Evolutionary conservation across 1,139 yeast species (phyloP).

Genomic region (Pichia sp.): DNA sequence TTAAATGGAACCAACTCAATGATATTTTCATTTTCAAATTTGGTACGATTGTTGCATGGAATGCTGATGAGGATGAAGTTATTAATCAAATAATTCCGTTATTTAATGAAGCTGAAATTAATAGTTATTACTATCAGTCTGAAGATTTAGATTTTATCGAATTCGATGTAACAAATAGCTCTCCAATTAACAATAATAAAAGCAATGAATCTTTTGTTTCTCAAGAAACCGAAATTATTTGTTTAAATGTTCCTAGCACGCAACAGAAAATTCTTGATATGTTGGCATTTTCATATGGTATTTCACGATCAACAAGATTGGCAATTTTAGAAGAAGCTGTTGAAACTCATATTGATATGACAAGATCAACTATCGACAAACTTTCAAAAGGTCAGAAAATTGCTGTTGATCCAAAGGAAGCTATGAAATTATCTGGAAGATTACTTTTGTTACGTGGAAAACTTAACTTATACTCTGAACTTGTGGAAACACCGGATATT

Average conservation of each 20-base stretch:
- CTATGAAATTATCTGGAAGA: constrained; percentile 65
- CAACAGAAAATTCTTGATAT: constrained; percentile 59
- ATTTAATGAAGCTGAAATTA: constrained; percentile 41
- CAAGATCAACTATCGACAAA: constrained; percentile 59
- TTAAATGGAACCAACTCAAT: constrained; percentile 23
- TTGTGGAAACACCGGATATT: constrained; percentile 86
- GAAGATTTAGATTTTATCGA: constrained; percentile 89
- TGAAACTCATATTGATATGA: constrained; percentile 57
- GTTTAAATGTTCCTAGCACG: constrained; percentile 33
- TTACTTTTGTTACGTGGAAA: constrained; percentile 72
- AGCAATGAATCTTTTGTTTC: constrained; percentile 9
- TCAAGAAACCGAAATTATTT: constrained; percentile 18
- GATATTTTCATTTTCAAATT: constrained; percentile 55
- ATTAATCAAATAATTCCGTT: constrained; percentile 41
- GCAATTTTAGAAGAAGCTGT: constrained; percentile 70
- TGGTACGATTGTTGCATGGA: constrained; percentile 84
- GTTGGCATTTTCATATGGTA: constrained; percentile 84
- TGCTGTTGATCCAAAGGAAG: constrained; percentile 55
- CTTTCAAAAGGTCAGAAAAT: constrained; percentile 59
- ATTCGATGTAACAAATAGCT: constrained; percentile 21
- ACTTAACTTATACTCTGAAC: constrained; percentile 77
- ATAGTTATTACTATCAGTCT: constrained; percentile 55
- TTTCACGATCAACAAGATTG: constrained; percentile 78
- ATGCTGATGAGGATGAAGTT: constrained; percentile 46
- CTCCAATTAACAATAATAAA: constrained; percentile 1